Base-by-base conservation (phyloP, 106 monocot species). In the Hemerocallis citrina region DNA sequence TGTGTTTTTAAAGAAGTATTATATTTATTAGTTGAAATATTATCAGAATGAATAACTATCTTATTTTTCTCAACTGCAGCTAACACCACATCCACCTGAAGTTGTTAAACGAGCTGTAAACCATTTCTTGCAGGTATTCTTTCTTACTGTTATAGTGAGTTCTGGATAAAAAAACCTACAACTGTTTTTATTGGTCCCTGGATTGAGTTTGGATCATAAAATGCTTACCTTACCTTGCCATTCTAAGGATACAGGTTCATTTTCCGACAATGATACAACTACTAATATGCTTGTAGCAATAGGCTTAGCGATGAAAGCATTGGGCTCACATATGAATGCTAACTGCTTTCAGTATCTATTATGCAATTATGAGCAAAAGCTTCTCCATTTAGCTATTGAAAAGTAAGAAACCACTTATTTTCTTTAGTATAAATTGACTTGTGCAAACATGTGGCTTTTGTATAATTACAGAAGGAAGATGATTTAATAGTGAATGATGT, bases 21-120 rank as follows among this genome's bases (percentile, higher is more conserved):
- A 19, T 0, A 51, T 51, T 51, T 51, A 11, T 51, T 51, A 23
- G 24, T 28, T 25, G 13, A 15, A 8, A 51, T 51, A 11, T 27
- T 28, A 25, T 54, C 16, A 6, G 52, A n/a, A 25, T 50, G 52
- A 54, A 15, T 31, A 11, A 54, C 57, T 21, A 5, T 35, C 35
- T 16, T 37, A 20, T 58, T 64, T 32, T 27, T 52, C n/a, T 32
- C 31, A 8, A 38, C 28, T 76, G 81, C 79, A 95, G 95, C 70
- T 95, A 30, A 67, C 75, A 38, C 89, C 90, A 42, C 90, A 95
- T 79, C 90, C 89, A 54, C 79, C 90, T 76, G 79, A 63, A 44
- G 84, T 96, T 71, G 95, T 90, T 54, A 81, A 68, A 74, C 80
- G 89, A 54, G 95, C 95, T 50, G 69, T 96, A 17, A 96, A 96